Evolutionary conservation across 257 asterid species (phyloP).

Genomic region (Mentha longifolia): DNA sequence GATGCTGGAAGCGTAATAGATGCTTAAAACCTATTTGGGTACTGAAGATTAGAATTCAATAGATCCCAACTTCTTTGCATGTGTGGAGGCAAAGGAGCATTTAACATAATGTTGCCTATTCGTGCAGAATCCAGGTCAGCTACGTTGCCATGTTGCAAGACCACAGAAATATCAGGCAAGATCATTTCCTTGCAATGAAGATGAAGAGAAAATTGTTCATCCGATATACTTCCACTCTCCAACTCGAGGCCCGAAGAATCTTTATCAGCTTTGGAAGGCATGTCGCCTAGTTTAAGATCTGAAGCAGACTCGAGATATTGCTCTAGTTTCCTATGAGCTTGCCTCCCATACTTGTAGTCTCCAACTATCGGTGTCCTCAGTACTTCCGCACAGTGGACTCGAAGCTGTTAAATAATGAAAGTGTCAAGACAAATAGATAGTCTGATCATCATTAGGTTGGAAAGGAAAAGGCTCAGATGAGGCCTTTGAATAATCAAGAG

Average conservation of each 20-base stretch:
- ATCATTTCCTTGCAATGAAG: slow-evolving; percentile 88
- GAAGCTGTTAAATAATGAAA: slow-evolving; percentile 54
- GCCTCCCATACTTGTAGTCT: slow-evolving; percentile 95
- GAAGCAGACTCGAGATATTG: slow-evolving; percentile 39
- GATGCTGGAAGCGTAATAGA: slow-evolving; percentile 1
- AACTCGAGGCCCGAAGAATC: slow-evolving; percentile 48
- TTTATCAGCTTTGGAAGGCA: slow-evolving; percentile 27
- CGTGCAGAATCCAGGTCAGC: slow-evolving; percentile 39
- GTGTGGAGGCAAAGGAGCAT: slow-evolving; percentile 79
- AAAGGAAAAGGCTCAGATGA: not conserved
- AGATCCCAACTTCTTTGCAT: slow-evolving; percentile 86
- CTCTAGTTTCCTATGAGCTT: slow-evolving; percentile 72
- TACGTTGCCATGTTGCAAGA: slow-evolving; percentile 42
- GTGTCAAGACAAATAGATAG: slow-evolving; percentile 4
- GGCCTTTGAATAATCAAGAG: not conserved
- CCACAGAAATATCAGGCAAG: slow-evolving; percentile 68
- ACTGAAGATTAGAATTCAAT: slow-evolving; percentile 31
- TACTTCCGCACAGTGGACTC: slow-evolving; percentile 95
- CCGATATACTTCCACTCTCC: slow-evolving; percentile 68
- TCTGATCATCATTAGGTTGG: not conserved
- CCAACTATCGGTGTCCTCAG: slow-evolving; percentile 98
- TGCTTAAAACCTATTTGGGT: not conserved
- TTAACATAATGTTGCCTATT: slow-evolving; percentile 48
- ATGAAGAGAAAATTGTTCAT: slow-evolving; percentile 71
- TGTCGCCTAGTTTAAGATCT: slow-evolving; percentile 23